phyloP scores from a whole-genome alignment of 257 asterid species.

The Solanum sejunctum region DNA sequence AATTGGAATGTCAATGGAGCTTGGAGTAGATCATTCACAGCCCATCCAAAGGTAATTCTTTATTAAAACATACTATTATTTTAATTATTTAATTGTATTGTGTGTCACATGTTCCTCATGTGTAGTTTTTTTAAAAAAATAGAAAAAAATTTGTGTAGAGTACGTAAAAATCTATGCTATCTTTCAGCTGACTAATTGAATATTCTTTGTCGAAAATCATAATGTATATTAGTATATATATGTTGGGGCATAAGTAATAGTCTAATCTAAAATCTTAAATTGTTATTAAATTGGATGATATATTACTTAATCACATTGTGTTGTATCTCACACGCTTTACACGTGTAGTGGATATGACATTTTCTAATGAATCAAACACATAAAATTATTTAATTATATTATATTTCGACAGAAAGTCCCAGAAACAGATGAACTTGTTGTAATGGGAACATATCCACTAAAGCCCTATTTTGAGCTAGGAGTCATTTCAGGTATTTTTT shows the following conservation, averaged over 20 bases:
- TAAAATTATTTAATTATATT: neutral
- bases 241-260: too few relatives aligned
- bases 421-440: conserved; percentile 45
- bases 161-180: neutral
- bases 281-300: too few relatives aligned
- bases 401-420: conserved; percentile 34
- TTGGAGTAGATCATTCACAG: conserved; percentile 55
- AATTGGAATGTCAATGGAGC: conserved; percentile 39
- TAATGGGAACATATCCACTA: conserved; percentile 28
- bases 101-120: neutral
- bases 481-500: conserved; percentile 36
- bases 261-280: too few relatives aligned
- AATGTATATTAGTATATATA: too few relatives aligned
- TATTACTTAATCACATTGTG: neutral
- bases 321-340: neutral
- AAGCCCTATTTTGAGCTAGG: conserved; percentile 53
- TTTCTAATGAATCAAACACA: neutral
- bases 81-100: neutral
- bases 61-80: neutral
- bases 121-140: too few relatives aligned
- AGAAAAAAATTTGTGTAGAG: neutral
- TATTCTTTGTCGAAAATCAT: neutral
- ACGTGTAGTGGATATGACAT: neutral
- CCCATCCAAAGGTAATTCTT: conserved; percentile 57
- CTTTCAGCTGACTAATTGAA: too few relatives aligned